These are phyloP conservation scores for Xylariales sp. DNA, from an alignment of 2,329 filamentous ascomycete genomes.

Conservation along the genomic window DNA sequence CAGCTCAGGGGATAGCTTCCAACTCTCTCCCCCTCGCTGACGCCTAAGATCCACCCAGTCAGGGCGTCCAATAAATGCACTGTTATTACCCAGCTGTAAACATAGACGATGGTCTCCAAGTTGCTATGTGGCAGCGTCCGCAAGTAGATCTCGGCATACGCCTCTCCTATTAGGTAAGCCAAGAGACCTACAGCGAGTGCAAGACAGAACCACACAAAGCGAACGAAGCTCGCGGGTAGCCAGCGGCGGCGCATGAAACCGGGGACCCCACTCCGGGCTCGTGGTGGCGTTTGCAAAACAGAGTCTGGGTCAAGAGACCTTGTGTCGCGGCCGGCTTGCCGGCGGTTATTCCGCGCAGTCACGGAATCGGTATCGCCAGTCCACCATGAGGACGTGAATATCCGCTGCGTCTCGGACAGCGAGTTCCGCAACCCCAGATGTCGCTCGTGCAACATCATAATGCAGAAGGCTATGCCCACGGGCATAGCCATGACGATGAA, in stretches of 20 bases:
- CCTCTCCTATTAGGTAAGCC: slow-evolving; percentile 64
- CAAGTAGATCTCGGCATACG: slow-evolving; percentile 65
- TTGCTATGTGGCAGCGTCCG: slow-evolving; percentile 62
- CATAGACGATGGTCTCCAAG: slow-evolving; percentile 63
- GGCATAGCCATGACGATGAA: slow-evolving; percentile 67
- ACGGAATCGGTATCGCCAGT: slow-evolving; percentile 50
- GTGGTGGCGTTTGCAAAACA: slow-evolving; percentile 19
- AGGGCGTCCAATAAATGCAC: slow-evolving; percentile 61
- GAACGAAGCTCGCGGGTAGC: slow-evolving; percentile 62
- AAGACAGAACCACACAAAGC: slow-evolving; percentile 66
- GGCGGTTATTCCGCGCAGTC: slow-evolving; percentile 30
- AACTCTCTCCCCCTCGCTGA: slow-evolving; percentile 60
- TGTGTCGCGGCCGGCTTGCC: slow-evolving; percentile 29
- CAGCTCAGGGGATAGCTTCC: slow-evolving; percentile 67
- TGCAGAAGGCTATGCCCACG: slow-evolving; percentile 59
- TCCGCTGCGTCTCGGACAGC: slow-evolving; percentile 62
- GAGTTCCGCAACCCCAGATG: slow-evolving; percentile 57
- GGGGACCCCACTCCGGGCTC: slow-evolving; percentile 19
- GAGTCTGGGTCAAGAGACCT: slow-evolving; percentile 34
- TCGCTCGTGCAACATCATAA: slow-evolving; percentile 59
- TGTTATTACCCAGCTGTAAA: slow-evolving; percentile 65
- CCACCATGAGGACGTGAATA: slow-evolving; percentile 64
- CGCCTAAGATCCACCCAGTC: slow-evolving; percentile 63
- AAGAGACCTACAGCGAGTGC: slow-evolving; percentile 58
- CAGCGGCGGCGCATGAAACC: slow-evolving; percentile 44